Evolutionary conservation across 345 rosid species (phyloP).

Genomic region (Ceriops decandra): DNA sequence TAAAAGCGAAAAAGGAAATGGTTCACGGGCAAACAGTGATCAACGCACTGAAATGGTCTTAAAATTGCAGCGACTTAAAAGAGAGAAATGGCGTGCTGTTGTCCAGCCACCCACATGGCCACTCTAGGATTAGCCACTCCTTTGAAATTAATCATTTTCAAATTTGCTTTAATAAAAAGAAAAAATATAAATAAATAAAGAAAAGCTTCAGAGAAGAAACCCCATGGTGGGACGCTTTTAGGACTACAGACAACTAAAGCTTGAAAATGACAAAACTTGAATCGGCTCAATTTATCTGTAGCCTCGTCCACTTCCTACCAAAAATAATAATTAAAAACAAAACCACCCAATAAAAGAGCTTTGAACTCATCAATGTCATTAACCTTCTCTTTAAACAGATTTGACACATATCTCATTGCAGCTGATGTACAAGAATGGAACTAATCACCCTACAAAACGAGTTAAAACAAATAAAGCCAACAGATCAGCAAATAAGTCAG

Average conservation of each 20-base stretch:
- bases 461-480: neutral
- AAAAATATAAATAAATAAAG: neutral
- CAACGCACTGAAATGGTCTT: constrained; percentile 14
- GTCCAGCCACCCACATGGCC: too few relatives aligned
- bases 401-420: neutral
- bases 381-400: neutral
- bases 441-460: constrained; percentile 14
- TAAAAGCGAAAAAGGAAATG: neutral
- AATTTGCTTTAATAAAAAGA: too few relatives aligned
- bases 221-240: too few relatives aligned
- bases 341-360: neutral
- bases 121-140: too few relatives aligned
- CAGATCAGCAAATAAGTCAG: neutral
- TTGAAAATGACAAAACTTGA: too few relatives aligned
- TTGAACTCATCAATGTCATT: neutral
- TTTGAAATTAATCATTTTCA: too few relatives aligned
- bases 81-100: neutral
- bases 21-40: constrained; percentile 26
- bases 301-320: neutral
- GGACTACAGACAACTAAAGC: too few relatives aligned
- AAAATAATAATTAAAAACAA: neutral
- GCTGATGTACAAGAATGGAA: neutral
- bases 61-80: too few relatives aligned
- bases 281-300: too few relatives aligned
- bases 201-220: neutral